phyloP scores from a whole-genome alignment of 2,329 filamentous ascomycete genomes.

The Aspergillus spinulosporus region DNA sequence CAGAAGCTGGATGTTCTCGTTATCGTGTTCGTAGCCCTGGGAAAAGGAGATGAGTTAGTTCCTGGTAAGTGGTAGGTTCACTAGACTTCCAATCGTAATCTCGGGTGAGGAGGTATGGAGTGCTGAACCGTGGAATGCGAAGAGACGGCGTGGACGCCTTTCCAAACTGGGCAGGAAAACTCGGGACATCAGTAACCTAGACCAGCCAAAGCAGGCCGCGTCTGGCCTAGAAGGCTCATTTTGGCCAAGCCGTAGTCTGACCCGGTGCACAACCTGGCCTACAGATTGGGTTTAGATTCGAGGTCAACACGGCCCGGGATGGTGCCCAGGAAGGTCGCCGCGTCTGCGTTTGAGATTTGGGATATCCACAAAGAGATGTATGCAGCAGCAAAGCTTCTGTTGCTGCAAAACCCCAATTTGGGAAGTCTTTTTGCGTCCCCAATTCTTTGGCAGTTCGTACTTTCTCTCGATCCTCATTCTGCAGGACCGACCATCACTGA shows the following conservation, averaged over 20 bases:
- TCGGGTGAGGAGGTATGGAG: constrained; percentile 15
- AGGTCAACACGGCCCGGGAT: constrained; percentile 2
- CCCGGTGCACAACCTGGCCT: constrained; percentile 13
- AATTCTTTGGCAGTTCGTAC: not conserved
- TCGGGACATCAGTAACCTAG: constrained; percentile 18
- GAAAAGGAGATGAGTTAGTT: constrained; percentile 23
- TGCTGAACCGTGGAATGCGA: constrained; percentile 43
- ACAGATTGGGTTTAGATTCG: constrained; percentile 15
- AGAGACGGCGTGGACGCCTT: constrained; percentile 34
- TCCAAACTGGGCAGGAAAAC: constrained; percentile 18
- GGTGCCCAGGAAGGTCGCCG: constrained; percentile 14
- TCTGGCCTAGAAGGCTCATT: no score
- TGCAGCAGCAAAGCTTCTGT: not conserved
- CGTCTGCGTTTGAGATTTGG: constrained; percentile 27
- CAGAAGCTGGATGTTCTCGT: constrained; percentile 76
- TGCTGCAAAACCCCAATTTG: not conserved
- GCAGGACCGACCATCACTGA: not conserved
- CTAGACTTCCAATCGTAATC: constrained; percentile 17
- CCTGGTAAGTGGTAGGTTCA: constrained; percentile 3
- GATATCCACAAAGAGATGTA: constrained; percentile 18
- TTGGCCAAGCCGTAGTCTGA: constrained; percentile 12
- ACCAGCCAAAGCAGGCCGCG: no score
- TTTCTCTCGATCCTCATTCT: not conserved
- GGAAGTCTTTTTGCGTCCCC: not conserved
- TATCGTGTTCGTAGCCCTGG: constrained; percentile 72